Evolutionary conservation across 2,329 filamentous ascomycete species (phyloP).

Genomic region (Colletotrichum euphorbiae): DNA sequence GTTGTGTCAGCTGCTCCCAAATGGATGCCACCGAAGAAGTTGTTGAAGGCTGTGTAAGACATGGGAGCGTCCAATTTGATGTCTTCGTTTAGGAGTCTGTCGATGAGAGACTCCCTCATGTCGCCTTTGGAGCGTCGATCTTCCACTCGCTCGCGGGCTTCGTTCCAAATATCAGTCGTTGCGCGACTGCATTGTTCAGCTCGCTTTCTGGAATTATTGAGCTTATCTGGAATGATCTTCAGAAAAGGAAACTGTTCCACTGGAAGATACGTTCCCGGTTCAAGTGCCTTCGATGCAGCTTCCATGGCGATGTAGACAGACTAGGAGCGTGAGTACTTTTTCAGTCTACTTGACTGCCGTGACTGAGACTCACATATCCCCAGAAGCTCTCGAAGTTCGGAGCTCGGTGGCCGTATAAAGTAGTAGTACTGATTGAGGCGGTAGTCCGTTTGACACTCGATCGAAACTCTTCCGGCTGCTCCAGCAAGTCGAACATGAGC

Average conservation of each 20-base stretch:
- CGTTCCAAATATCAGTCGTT: constrained; percentile 56
- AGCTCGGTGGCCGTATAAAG: constrained; percentile 17
- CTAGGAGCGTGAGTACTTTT: not conserved
- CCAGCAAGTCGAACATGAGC: constrained; percentile 24
- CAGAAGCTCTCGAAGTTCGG: constrained; percentile 18
- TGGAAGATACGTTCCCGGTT: constrained; percentile 60
- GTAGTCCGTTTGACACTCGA: constrained; percentile 19
- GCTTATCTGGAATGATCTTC: constrained; percentile 56
- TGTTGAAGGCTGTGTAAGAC: constrained; percentile 47
- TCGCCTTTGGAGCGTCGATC: constrained; percentile 46
- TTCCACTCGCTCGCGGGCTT: constrained; percentile 50
- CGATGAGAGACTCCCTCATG: constrained; percentile 50
- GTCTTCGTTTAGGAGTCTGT: constrained; percentile 54
- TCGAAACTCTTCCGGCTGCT: constrained; percentile 12
- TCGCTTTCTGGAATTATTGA: constrained; percentile 53
- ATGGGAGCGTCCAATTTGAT: constrained; percentile 45
- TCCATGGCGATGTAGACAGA: constrained; percentile 18
- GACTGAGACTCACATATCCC: not conserved
- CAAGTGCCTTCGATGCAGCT: constrained; percentile 52
- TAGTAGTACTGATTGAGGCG: constrained; percentile 18
- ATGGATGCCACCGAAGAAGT: constrained; percentile 52
- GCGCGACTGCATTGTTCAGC: constrained; percentile 50
- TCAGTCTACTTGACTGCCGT: accelerated
- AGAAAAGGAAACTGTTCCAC: constrained; percentile 60
- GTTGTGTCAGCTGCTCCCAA: constrained; percentile 52